Base-by-base conservation (phyloP, 2,329 filamentous ascomycete genomes). In the Epichloe glyceriae region DNA sequence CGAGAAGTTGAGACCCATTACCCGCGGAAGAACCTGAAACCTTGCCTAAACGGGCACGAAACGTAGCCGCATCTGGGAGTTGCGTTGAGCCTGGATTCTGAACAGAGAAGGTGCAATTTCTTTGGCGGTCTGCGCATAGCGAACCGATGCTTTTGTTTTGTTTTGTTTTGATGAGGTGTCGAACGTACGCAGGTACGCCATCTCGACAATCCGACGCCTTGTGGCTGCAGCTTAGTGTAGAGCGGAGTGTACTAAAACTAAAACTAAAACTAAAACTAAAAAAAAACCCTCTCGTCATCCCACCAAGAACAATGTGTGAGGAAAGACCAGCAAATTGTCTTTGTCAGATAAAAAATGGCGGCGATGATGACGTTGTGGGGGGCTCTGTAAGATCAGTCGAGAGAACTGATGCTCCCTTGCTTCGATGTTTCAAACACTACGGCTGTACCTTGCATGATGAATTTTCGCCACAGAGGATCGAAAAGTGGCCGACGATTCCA, bases 371-470 rank as follows among this genome's bases (percentile, higher is more conserved):
- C 47, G 40, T 26, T 49, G 40, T 38, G 47, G 47, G 47, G 47
- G 33, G 5, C 15, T 37, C 14, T 17, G 47, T 14, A 34, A 41
- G 38, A 45, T 47, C n/a, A 41, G 34, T 17, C 15, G 22, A 34
- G 30, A 26, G n/a, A 33, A 38, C 40, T n/a, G 38, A 50, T 46
- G 22, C 45, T 42, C 50, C 50, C 50, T 51, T 51, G 50, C 50
- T 17, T 51, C 5, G 11, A 43, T 35, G 49, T 46, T 51, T 46
- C 46, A 44, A 43, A n/a, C 12, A 41, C 10, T 10, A 19, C 6
- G 22, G 35, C 44, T n/a, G 49, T 51, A 47, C 50, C 50, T 47
- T 47, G 50, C 44, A 51, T 51, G n/a, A 39, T 30, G 49, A 41
- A 37, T 12, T 20, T 14, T 38, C 20, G 12, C 42, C 43, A 35